Conservation (phyloP, 768 basidiomycete species). For the Tylopilus sp. region DNA sequence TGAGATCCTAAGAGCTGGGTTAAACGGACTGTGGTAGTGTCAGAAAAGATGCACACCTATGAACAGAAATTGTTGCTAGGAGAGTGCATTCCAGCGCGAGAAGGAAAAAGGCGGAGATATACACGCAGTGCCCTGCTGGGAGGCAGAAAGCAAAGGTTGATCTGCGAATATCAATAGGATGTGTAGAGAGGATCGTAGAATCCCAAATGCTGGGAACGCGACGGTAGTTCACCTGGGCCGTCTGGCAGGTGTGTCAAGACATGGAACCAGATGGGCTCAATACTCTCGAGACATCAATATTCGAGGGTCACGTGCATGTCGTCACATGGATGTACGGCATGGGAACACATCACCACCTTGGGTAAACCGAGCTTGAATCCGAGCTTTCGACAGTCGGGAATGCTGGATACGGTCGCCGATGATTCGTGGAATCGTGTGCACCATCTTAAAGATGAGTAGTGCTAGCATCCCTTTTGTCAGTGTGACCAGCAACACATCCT, state of each 20-base stretch:
- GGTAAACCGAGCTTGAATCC: neutral
- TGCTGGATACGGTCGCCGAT: neutral
- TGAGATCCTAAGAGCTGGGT: conserved; percentile 7
- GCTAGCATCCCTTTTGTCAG: neutral
- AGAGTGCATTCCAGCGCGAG: conserved; percentile 23
- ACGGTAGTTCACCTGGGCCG: conserved; percentile 9
- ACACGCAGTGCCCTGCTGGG: conserved; percentile 8
- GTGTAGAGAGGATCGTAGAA: conserved; percentile 7
- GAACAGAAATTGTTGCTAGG: conserved; percentile 11
- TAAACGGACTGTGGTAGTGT: neutral
- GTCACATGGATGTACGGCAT: conserved; percentile 2
- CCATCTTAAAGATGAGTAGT: no score
- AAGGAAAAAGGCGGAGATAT: conserved; percentile 12
- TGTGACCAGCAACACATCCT: neutral
- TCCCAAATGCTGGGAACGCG: conserved; percentile 7
- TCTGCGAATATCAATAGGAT: conserved; percentile 25
- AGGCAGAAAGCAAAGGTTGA: conserved; percentile 9
- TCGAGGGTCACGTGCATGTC: conserved; percentile 21
- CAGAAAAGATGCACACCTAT: conserved; percentile 17
- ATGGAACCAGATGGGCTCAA: conserved; percentile 19
- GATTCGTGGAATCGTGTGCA: neutral
- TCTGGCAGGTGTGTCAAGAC: conserved; percentile 19
- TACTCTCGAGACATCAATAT: conserved; percentile 14
- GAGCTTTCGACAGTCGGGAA: neutral
- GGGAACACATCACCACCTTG: conserved; percentile 14